Base-by-base conservation (phyloP, 805 yeast species). In the Zygosaccharomyces lentus region DNA sequence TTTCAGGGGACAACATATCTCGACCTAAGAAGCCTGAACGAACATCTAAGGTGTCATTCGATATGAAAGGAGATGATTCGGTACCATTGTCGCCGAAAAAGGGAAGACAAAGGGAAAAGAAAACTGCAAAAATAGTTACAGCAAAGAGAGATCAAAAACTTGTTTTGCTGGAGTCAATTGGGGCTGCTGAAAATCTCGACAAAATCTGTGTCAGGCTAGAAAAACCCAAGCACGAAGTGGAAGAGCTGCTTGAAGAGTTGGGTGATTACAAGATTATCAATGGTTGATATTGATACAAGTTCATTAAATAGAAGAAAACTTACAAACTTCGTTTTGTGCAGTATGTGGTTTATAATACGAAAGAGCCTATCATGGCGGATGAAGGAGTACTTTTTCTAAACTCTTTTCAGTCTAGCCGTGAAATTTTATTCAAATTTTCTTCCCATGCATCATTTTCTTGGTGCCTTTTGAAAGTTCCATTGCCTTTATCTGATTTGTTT, bases 151-250 rank as follows among this genome's bases (percentile, higher is more conserved):
- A 43, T 26, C 36, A 41, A 24, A 46, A 49, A 34, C 37, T 52
- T 4, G 61, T 62, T 9, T 55, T 80, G 37, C 49, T 77, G 2
- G 73, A 72, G 49, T 64, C 78, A 10, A 53, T 83, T 24, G 72
- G 73, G 47, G 75, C 77, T 16, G 73, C 73, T 19, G 81, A 77
- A 42, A 76, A 74, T 50, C 71, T 81, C 52, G 91, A 84, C 56
- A 70, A 77, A 3, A 81, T 87, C 2, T 83, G 91, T 57, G 86
- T 91, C 0, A 84, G 80, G 47, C 67, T 87, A 55, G 77, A 74
- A 38, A 73, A 73, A 56, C 73, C 84, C 8, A 68, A 79, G 37
- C 61, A 60, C 16, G 82, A 81, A 24, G 77, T 84, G 1, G 84
- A 81, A 53, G 57, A 55, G 2, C 43, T 77, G 3, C 48, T 81